Conservation (phyloP, 208 protist species). For the Leishmania gerbilli region DNA sequence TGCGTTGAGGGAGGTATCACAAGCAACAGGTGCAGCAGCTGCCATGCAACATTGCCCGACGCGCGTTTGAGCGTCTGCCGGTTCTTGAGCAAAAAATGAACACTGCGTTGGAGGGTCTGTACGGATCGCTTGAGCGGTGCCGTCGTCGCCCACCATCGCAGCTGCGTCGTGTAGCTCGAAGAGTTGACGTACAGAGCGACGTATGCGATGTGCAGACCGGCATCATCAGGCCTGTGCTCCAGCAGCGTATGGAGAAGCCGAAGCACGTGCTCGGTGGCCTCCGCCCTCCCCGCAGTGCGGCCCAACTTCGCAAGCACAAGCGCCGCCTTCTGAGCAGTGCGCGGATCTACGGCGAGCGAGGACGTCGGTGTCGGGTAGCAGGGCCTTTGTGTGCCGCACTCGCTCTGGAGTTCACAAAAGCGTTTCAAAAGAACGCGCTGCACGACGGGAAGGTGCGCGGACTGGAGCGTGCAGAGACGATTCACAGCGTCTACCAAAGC, state of each 20-base stretch:
- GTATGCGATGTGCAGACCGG: constrained; percentile 42
- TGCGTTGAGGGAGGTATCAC: constrained; percentile 9
- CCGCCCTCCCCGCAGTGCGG: background rate
- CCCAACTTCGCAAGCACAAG: constrained; percentile 60
- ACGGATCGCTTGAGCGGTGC: constrained; percentile 3
- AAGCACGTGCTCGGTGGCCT: constrained; percentile 39
- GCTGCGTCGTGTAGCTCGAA: constrained; percentile 9
- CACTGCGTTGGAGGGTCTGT: constrained; percentile 2
- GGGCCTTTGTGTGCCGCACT: background rate
- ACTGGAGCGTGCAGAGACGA: constrained; percentile 49
- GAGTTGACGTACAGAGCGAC: constrained; percentile 52
- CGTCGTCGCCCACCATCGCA: constrained; percentile 13
- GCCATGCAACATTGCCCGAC: constrained; percentile 26
- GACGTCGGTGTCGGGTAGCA: background rate
- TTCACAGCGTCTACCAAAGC: constrained; percentile 54
- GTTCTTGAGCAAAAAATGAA: constrained; percentile 12
- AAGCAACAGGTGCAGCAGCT: constrained; percentile 31
- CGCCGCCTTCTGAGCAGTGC: constrained; percentile 58
- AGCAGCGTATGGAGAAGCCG: constrained; percentile 29
- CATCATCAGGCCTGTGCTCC: constrained; percentile 20
- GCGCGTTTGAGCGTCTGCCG: background rate
- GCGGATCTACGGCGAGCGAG: constrained; percentile 1
- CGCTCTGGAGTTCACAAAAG: constrained; percentile 42
- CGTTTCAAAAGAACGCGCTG: constrained; percentile 44
- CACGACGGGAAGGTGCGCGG: constrained; percentile 39